Base-by-base conservation (phyloP, 305 asterid species). In the Ilex paraguariensis region DNA sequence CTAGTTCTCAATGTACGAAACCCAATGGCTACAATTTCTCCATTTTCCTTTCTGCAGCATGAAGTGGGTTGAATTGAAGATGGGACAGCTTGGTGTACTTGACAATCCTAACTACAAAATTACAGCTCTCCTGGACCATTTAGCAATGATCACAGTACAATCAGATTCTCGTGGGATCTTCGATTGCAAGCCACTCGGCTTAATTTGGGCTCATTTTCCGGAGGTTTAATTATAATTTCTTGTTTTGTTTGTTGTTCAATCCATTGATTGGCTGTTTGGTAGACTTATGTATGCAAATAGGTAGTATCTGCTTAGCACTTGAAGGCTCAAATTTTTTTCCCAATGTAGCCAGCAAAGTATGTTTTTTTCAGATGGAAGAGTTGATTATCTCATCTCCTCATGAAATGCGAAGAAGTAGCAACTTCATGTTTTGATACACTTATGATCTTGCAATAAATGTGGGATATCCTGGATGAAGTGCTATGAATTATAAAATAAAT, bases 11-110 rank as follows among this genome's bases (percentile, higher is more conserved):
- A 7, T 54, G 28, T 21, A 32, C 44, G 46, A 17, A 10, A 39
- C 58, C 61, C 56, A 54, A 51, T 40, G 40, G 21, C 59, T 62
- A 28, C 66, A 62, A 64, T 64, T 56, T 21, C 56, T 64, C 56
- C 66, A 15, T 63, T 60, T 17, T 71, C 58, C 50, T 65, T 32
- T 63, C 31, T 64, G 70, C 88, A 92, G 98, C 89, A 92, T 92
- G 98, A 92, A 85, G 75, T 89, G 97, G 97, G 87, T 92, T 56
- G 95, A 88, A 69, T 62, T 82, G 77, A 92, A 92, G 82, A 92
- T 92, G 98, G 86, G 74, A 58, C 93, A 92, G 83, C 97, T 92
- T 54, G 97, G 97, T 57, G 98, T 92, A n/a, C 84, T 89, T 66
- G 50, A 73, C 69, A 80, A 92, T 77, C 85, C 97, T 1, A 72